These are phyloP conservation scores for Dothideomycetidae sp. DNA, from an alignment of 2,329 filamentous ascomycete genomes.

Conservation along the genomic window DNA sequence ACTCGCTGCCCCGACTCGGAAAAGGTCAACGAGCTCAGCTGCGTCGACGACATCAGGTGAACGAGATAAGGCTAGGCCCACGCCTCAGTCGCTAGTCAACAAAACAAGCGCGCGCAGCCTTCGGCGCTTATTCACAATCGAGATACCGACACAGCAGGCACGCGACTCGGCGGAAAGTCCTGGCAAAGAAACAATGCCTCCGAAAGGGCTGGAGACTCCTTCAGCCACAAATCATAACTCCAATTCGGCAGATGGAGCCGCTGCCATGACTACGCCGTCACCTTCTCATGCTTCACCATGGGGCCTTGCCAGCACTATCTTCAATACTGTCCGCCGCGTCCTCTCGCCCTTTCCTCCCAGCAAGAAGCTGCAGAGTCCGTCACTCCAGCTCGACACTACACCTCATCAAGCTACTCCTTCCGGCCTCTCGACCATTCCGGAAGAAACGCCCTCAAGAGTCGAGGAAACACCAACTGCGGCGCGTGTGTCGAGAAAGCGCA, in stretches of 20 bases:
- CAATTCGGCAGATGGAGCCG: conserved; percentile 1
- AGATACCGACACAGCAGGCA: conserved; percentile 5
- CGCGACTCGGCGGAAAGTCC: conserved; percentile 5
- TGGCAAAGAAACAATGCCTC: not conserved
- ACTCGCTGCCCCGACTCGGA: not conserved
- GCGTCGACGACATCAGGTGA: not conserved
- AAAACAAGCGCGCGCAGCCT: conserved; percentile 1
- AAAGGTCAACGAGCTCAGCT: not conserved
- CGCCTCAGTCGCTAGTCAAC: not conserved
- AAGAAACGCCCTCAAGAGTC: conserved; percentile 4
- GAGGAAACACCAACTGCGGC: not conserved
- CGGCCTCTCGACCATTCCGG: conserved; percentile 1
- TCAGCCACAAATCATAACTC: not conserved
- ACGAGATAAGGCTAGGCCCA: not conserved
- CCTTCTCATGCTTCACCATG: conserved; percentile 2
- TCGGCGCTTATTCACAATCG: conserved; percentile 8
- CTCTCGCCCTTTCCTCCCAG: conserved; percentile 9
- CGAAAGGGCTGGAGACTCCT: conserved; percentile 1
- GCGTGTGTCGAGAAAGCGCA: not conserved
- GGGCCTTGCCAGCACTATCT: conserved; percentile 5
- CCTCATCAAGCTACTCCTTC: too few species aligned
- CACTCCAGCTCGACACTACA: not conserved
- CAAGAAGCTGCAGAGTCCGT: conserved; percentile 1
- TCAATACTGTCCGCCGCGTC: conserved; percentile 3
- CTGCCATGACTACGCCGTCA: not conserved